Conservation (phyloP, 1,139 yeast species). For the Saccharomyces hybrid region DNA sequence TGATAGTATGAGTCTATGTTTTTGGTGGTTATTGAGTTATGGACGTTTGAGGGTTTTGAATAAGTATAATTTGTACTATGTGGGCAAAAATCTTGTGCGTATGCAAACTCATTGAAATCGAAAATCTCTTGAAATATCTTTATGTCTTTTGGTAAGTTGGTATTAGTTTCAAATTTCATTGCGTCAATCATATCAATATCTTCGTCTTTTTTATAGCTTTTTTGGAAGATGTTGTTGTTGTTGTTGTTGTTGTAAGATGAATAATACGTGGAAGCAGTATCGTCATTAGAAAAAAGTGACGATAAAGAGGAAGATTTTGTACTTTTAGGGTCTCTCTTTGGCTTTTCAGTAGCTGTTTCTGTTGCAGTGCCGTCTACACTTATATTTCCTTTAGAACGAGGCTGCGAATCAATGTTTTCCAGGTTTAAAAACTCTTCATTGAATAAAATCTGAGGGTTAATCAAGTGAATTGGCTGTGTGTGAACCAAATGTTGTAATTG, state of each 20-base stretch:
- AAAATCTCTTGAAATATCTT: neutral
- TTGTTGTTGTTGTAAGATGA: neutral
- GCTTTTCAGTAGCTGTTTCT: neutral
- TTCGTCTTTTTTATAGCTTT: neutral
- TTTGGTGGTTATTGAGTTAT: neutral
- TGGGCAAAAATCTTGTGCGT: neutral
- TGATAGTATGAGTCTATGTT: neutral
- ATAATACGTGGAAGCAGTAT: neutral
- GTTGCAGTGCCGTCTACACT: neutral
- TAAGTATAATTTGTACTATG: neutral
- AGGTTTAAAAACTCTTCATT: neutral
- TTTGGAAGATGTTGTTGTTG: neutral
- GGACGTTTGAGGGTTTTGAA: neutral
- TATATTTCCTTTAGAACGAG: neutral
- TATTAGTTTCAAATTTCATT: neutral
- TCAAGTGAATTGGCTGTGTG: slow-evolving; percentile 8
- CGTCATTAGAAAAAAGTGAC: slow-evolving; percentile 2
- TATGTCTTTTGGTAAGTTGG: neutral
- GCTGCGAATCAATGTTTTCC: slow-evolving; percentile 1
- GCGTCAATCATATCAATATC: neutral
- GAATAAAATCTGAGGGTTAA: neutral
- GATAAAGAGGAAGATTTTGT: slow-evolving; percentile 8
- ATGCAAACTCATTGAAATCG: neutral
- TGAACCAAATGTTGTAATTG: slow-evolving; percentile 4
- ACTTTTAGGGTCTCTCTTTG: neutral